Evolutionary conservation across 768 basidiomycete genomes (phyloP), one percentile per base, ranked within the genome.

Genomic region (Nidularia pulvinata): DNA sequence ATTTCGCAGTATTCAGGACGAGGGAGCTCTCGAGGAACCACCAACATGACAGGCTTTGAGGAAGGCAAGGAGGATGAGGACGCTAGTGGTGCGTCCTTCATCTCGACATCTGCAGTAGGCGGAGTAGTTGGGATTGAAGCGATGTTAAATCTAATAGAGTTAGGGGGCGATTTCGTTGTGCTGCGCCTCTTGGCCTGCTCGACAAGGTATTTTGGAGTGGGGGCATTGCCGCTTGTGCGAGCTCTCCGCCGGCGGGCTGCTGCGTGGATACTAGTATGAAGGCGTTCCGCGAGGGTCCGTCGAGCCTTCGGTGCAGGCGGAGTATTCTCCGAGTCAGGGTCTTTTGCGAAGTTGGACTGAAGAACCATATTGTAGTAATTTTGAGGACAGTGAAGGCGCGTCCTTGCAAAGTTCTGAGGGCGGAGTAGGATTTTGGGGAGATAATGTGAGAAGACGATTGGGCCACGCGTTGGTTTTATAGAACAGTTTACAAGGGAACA

Each of bases 1-100:
- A 88, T 69, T 39, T 78, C 78, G 30, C 69, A 59, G 55, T 73
- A 84, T 1, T 71, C 65, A 0, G 87, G 85, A 13, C 82, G 79
- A 33, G 69, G 66, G 19, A 89, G 81, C 30, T 69, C 71, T 53
- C 79, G 77, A 6, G 84, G 84, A 10, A 88, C 75, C 25, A 72
- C 49, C 3, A 74, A 19, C 11, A 13, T 9, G 11, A 46, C 44
- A n/a, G 63, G 59, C 0, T 64, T 47, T 1, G 60, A 59, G 7
- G 51, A 74, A 33, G 80, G 67, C 52, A 37, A 16, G 1, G 55
- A 22, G 7, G 65, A 49, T 6, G 63, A 33, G 5, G 59, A 10
- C 22, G 9, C 30, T 5, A 53, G 51, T 34, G 60, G 53, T n/a
- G 59, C 60, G 36, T 69, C 68, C 2, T 64, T 55, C 71, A 71